Base-by-base conservation (phyloP, 1,284 basidiomycete species). In the Agroathelia rolfsii region DNA sequence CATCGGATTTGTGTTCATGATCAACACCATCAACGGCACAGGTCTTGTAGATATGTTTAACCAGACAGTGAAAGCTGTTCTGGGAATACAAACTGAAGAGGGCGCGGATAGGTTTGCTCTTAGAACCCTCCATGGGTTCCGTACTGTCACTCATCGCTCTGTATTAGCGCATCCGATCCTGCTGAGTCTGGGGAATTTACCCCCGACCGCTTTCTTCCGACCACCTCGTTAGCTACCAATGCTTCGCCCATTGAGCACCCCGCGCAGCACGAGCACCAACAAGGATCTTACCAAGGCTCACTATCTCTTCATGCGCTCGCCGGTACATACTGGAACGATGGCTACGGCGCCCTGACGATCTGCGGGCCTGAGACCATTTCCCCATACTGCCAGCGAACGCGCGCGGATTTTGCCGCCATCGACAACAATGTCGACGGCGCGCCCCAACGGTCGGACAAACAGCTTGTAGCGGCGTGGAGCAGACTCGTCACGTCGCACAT, bases 271-370 rank as follows among this genome's bases (percentile, higher is more conserved):
- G 8, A 5, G 32, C 23, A 5, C 10, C n/a, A 14, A 30, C 12
- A 11, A 8, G 8, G 12, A 7, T n/a, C 28, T 12, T 17, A 21
- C 15, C 6, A 6, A 9, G 20, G 23, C n/a, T n/a, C n/a, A 5
- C 14, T 37, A 2, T 9, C 19, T 10, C 26, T 49, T 10, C 41
- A 48, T 11, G 35, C 28, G 2, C 48, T 52, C n/a, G 36, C 48
- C 3, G 62, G 62, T 3, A 59, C 53, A 0, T 64, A 59, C 40
- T 9, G 30, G 8, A 45, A 55, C 32, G 34, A 46, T 1, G 58
- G 52, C 5, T 63, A 64, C 17, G 59, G 56, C 18, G 28, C 46
- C 6, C 35, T 64, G 30, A 53, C 51, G 2, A 45, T 64, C 16
- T 63, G 61, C 32, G 35, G 46, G 10, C 39, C 53, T 0, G 37